phyloP scores from a whole-genome alignment of 306 rosid genomes.

The Inga laurina region DNA sequence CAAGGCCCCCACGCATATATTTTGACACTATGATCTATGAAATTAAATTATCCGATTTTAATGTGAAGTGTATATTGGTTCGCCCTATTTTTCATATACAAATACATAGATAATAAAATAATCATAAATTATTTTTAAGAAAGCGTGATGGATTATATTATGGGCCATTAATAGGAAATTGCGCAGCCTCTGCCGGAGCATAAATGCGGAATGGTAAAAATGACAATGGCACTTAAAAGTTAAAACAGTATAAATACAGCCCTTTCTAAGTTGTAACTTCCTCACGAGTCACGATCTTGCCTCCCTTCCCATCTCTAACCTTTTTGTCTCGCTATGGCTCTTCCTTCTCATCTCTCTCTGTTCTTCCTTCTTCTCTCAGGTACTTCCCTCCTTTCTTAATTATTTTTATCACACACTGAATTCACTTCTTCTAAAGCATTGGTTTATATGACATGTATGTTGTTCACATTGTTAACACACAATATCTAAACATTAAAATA shows the following conservation, averaged over 20 bases:
- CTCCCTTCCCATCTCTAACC: background rate
- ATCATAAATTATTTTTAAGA: background rate
- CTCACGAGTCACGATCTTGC: background rate
- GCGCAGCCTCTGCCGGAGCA: background rate
- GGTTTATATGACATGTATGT: no score
- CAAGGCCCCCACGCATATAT: background rate
- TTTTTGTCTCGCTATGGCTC: slow-evolving; percentile 26
- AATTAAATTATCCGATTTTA: background rate
- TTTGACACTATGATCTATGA: background rate
- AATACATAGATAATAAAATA: background rate
- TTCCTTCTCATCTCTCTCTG: slow-evolving; percentile 10
- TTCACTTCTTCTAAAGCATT: background rate
- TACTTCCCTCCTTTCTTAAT: slow-evolving; percentile 13
- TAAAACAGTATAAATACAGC: background rate
- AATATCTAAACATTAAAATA: background rate
- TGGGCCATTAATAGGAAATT: background rate
- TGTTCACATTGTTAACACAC: background rate
- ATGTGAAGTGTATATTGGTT: background rate
- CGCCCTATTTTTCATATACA: no score
- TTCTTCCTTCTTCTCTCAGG: slow-evolving; percentile 45
- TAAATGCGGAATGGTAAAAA: background rate
- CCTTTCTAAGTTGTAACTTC: background rate
- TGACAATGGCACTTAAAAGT: background rate
- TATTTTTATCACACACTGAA: background rate
- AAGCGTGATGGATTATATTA: background rate